Base-by-base conservation (phyloP, 1,284 basidiomycete species). In the Cryptococcus floricola region DNA sequence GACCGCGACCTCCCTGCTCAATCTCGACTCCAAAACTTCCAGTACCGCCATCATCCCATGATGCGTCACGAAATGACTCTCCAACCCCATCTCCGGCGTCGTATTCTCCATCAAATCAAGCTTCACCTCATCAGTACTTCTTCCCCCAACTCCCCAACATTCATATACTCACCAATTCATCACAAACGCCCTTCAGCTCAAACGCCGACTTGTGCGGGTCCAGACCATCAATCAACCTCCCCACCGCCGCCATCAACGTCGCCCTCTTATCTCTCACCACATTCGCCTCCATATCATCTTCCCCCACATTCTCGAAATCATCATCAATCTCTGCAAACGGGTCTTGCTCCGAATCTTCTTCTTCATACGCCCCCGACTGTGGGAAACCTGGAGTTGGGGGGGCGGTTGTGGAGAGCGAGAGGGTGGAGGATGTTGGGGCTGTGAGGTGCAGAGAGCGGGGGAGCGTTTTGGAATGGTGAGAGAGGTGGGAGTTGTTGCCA, bases 291-390 rank as follows among this genome's bases (percentile, higher is more conserved):
- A 95, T 80, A 63, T 91, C 88, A 67, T 92, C 89, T 2, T 84
- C 85, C 31, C 31, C 45, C 10, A 19, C 45, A 2, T n/a, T 42
- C 60, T 89, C 91, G 31, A 88, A 72, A 41, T 74, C 89, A 80
- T 92, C 91, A 64, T 95, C 91, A 60, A 95, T 91, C 87, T 94
- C 91, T 0, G 93, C 91, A 68, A 97, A 97, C 1, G 93, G 92
- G 80, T 96, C 93, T 56, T 89, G 87, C 48, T 91, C 91, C 58
- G 93, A 90, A 58, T 94, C 91, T 4, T 84, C 84, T 34, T 88
- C 84, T 28, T 87, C 87, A 50, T 91, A 89, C 7, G 87, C 88
- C 12, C 86, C 77, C 90, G 90, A 94, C 23, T 90, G 31, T 6
- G 31, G 31, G 31, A 8, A 34, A 8, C 31, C 31, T 6, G 31